These are phyloP conservation scores for Candida qinlingensis DNA, from an alignment of 805 yeast genomes.

Conservation along the genomic window DNA sequence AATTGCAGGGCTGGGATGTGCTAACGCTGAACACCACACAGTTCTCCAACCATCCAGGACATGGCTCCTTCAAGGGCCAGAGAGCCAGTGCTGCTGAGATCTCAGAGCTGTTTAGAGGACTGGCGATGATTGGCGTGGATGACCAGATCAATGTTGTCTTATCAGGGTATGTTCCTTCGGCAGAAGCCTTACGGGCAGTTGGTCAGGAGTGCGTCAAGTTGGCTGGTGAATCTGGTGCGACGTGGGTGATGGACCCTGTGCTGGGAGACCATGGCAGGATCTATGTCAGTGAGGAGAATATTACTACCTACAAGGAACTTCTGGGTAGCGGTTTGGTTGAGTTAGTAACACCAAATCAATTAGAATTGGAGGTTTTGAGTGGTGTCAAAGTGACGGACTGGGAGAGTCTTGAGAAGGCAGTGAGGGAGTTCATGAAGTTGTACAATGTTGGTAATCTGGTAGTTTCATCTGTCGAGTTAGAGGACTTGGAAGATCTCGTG, in stretches of 20 bases:
- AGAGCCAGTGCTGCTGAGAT: slow-evolving; percentile 43
- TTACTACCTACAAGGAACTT: slow-evolving; percentile 47
- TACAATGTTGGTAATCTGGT: slow-evolving; percentile 49
- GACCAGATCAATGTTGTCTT: slow-evolving; percentile 56
- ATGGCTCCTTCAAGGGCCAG: slow-evolving; percentile 60
- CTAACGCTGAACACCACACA: slow-evolving; percentile 86
- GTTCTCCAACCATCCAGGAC: slow-evolving; percentile 90
- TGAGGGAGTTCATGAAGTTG: slow-evolving; percentile 35
- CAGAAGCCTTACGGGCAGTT: slow-evolving; percentile 47
- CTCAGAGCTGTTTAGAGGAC: slow-evolving; percentile 46
- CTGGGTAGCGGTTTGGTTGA: slow-evolving; percentile 38
- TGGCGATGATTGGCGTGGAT: slow-evolving; percentile 37
- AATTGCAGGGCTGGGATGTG: slow-evolving; percentile 86
- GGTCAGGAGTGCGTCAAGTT: slow-evolving; percentile 32
- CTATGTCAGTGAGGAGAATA: slow-evolving; percentile 59
- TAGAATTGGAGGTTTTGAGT: slow-evolving; percentile 61
- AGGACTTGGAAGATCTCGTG: slow-evolving; percentile 27
- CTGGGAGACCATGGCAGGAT: slow-evolving; percentile 85
- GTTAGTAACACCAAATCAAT: slow-evolving; percentile 67
- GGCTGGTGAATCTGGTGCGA: slow-evolving; percentile 21
- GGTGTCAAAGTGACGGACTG: slow-evolving; percentile 38
- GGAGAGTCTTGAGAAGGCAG: slow-evolving; percentile 32
- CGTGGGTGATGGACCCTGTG: slow-evolving; percentile 84
- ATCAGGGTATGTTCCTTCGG: slow-evolving; percentile 76
- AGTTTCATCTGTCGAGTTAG: slow-evolving; percentile 48